Conservation (phyloP, 345 rosid genomes). For the Bruguiera gymnorhiza region DNA sequence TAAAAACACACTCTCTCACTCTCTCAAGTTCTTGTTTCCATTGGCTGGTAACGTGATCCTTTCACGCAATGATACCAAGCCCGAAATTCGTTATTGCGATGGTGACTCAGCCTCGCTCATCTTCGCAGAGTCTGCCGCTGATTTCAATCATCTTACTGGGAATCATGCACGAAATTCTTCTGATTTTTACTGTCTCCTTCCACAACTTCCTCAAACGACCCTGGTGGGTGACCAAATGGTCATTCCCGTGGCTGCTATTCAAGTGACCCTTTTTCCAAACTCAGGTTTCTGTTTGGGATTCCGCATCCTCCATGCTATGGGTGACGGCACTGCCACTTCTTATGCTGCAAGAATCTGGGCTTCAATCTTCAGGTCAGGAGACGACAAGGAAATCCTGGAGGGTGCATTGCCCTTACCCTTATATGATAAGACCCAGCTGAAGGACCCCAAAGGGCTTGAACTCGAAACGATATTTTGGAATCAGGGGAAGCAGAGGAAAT, state of each 20-base stretch:
- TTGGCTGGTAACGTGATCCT: neutral
- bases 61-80: slow-evolving; percentile 24
- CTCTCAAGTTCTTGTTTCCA: neutral
- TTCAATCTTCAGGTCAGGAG: slow-evolving; percentile 22
- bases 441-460: slow-evolving; percentile 30
- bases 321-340: slow-evolving; percentile 31
- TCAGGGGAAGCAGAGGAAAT: neutral
- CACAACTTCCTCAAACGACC: slow-evolving; percentile 16
- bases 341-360: slow-evolving; percentile 41
- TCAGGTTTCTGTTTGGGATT: slow-evolving; percentile 38
- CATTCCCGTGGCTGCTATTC: slow-evolving; percentile 26
- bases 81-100: slow-evolving; percentile 26
- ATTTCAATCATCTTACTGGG: slow-evolving; percentile 19
- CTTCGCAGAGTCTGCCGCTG: slow-evolving; percentile 32
- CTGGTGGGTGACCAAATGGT: neutral
- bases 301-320: slow-evolving; percentile 19
- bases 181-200: slow-evolving; percentile 25
- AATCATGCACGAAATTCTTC: slow-evolving; percentile 26
- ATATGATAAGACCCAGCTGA: slow-evolving; percentile 26
- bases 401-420: slow-evolving; percentile 5
- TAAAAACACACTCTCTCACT: neutral
- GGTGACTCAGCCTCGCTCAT: slow-evolving; percentile 30
- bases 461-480: neutral
- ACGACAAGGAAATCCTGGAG: neutral
- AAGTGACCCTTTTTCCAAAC: slow-evolving; percentile 35